These are phyloP conservation scores for Rhizopogon hawkerae DNA, from an alignment of 1,284 basidiomycete species.

Conservation along the genomic window DNA sequence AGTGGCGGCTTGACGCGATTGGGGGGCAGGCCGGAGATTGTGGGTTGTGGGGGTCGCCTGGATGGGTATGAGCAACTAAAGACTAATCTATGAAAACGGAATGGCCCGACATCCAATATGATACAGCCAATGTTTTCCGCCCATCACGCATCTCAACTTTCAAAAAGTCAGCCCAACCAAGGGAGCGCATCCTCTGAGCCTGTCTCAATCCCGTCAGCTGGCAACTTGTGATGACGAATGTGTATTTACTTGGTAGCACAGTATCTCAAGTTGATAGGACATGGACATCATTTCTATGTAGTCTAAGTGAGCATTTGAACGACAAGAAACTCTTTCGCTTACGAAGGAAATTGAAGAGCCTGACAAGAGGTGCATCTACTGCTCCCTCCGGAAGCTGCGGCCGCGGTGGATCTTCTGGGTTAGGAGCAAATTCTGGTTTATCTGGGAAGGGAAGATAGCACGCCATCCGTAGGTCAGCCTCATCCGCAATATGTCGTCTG, in stretches of 20 bases:
- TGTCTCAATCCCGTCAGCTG: conserved; percentile 21
- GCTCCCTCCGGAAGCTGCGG: conserved; percentile 52
- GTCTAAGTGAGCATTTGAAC: not conserved
- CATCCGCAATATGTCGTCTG: conserved; percentile 62
- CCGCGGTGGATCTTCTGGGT: conserved; percentile 37
- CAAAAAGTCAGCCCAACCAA: conserved; percentile 71
- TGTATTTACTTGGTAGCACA: conserved; percentile 61
- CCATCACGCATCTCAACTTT: conserved; percentile 55
- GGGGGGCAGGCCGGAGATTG: conserved; percentile 21
- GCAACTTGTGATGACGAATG: not conserved
- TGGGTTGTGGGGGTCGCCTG: conserved; percentile 41
- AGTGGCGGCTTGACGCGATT: conserved; percentile 43
- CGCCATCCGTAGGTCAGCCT: conserved; percentile 57
- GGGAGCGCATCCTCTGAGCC: conserved; percentile 63
- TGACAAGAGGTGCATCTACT: conserved; percentile 68
- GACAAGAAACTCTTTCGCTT: conserved; percentile 23
- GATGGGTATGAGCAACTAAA: conserved; percentile 2
- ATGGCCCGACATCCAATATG: conserved; percentile 67
- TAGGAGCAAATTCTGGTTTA: conserved; percentile 33
- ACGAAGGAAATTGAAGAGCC: conserved; percentile 77
- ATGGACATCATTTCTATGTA: conserved; percentile 72
- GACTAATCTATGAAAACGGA: conserved; percentile 1
- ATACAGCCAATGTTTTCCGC: conserved; percentile 54
- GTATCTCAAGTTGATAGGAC: conserved; percentile 76
- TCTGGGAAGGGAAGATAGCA: conserved; percentile 48